Evolutionary conservation across 2,329 filamentous ascomycete species (phyloP).

Genomic region (Microcyclospora pomicola): DNA sequence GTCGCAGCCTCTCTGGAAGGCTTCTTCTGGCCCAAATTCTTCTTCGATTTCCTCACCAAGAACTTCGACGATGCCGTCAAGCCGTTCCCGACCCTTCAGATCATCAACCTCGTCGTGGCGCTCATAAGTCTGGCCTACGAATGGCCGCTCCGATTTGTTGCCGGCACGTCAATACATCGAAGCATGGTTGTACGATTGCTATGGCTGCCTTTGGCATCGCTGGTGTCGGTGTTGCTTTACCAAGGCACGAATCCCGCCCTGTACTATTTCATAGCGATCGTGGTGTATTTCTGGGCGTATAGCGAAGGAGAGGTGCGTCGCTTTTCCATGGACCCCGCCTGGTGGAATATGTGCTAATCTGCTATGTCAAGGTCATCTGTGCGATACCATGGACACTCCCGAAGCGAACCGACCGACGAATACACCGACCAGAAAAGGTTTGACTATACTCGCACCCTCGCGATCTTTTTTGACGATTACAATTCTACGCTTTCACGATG

Average conservation of each 20-base stretch:
- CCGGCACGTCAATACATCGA: conserved; percentile 65
- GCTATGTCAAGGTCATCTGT: conserved; percentile 29
- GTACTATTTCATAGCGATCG: conserved; percentile 78
- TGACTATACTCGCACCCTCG: background rate
- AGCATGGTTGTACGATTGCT: conserved; percentile 78
- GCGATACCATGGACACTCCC: conserved; percentile 38
- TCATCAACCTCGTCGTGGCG: conserved; percentile 75
- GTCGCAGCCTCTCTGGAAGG: conserved; percentile 66
- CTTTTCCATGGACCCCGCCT: conserved; percentile 1
- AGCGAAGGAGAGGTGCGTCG: conserved; percentile 82
- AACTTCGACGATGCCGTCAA: conserved; percentile 77
- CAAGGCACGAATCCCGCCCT: conserved; percentile 84
- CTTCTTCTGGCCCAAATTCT: conserved; percentile 98
- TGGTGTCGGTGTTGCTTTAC: conserved; percentile 68
- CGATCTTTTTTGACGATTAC: too few relatives aligned
- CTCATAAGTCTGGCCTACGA: conserved; percentile 71
- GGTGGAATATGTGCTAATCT: background rate
- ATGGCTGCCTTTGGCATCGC: conserved; percentile 62
- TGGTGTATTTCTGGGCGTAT: conserved; percentile 91
- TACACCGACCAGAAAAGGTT: conserved; percentile 10
- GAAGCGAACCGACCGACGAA: conserved; percentile 23
- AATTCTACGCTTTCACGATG: too few relatives aligned
- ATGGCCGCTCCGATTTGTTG: conserved; percentile 71
- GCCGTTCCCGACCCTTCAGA: conserved; percentile 77
- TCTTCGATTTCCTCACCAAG: conserved; percentile 92